phyloP scores from a whole-genome alignment of 2,329 filamentous ascomycete genomes.

The Didymella glomerata region DNA sequence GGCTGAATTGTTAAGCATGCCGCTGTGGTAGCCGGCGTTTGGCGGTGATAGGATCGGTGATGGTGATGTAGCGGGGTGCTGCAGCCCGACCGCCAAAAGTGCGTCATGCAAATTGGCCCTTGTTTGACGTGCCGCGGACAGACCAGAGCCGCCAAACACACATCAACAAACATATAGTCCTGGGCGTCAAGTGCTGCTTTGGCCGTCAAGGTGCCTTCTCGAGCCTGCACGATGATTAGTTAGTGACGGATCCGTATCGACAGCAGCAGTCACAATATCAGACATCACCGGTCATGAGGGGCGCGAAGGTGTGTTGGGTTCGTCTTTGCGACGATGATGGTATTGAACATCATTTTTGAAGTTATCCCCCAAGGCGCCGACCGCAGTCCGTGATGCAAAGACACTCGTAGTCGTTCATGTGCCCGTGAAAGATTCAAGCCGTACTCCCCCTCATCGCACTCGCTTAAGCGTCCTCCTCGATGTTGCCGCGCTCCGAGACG shows the following conservation, averaged over 20 bases:
- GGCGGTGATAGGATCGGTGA: conserved; percentile 36
- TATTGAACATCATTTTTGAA: conserved; percentile 53
- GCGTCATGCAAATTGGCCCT: conserved; percentile 24
- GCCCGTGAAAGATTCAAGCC: conserved; percentile 51
- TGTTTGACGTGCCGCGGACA: not conserved
- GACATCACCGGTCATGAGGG: conserved; percentile 3
- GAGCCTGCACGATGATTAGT: not conserved
- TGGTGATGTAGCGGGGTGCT: conserved; percentile 33
- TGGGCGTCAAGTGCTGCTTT: not conserved
- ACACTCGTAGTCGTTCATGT: conserved; percentile 53
- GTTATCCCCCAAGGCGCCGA: conserved; percentile 50
- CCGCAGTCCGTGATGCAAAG: conserved; percentile 51
- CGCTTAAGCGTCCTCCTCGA: conserved; percentile 69
- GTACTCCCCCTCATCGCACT: conserved; percentile 44
- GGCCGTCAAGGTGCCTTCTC: not conserved
- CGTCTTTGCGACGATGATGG: conserved; percentile 45
- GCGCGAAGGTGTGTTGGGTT: conserved; percentile 12
- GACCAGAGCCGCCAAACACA: too few species aligned
- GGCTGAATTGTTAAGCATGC: conserved; percentile 26
- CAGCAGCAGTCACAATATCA: conserved; percentile 1
- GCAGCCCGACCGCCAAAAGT: conserved; percentile 17
- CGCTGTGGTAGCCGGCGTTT: conserved; percentile 38
- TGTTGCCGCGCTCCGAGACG: conserved; percentile 98
- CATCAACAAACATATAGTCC: not conserved
- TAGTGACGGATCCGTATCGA: not conserved